Evolutionary conservation across 306 rosid species (phyloP).

Genomic region (Quercus rubra): DNA sequence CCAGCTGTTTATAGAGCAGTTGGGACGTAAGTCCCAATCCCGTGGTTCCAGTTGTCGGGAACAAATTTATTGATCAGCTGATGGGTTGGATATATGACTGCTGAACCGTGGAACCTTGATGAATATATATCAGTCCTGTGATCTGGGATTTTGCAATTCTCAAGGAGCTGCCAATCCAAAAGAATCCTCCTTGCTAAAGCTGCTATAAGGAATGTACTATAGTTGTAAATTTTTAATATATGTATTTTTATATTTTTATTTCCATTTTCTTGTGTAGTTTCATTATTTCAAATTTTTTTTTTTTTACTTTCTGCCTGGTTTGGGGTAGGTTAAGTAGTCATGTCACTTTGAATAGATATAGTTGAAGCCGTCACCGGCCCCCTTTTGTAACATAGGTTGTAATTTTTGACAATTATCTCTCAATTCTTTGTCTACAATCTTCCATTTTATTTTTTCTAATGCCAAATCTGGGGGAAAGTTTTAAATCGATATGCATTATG

Average conservation of each 20-base stretch:
- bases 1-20: constrained; percentile 16
- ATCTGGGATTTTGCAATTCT: neutral
- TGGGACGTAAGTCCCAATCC: constrained; percentile 17
- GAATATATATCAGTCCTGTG: neutral
- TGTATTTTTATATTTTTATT: neutral
- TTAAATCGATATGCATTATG: too few relatives aligned
- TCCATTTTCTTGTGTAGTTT: constrained; percentile 30
- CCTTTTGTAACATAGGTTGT: neutral
- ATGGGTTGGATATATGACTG: constrained; percentile 22
- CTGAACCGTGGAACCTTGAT: constrained; percentile 14
- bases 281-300: constrained; percentile 46
- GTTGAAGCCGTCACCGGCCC: neutral
- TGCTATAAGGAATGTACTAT: constrained; percentile 36
- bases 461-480: too few relatives aligned
- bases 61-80: neutral
- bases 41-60: constrained; percentile 13
- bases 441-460: too few relatives aligned
- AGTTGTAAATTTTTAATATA: constrained; percentile 2
- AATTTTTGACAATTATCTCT: too few relatives aligned
- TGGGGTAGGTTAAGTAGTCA: constrained; percentile 2
- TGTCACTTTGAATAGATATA: constrained; percentile 7
- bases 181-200: constrained; percentile 20
- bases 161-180: constrained; percentile 3
- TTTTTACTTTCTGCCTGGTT: constrained; percentile 2
- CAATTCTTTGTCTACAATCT: too few relatives aligned